Base-by-base conservation (phyloP, 495 filamentous ascomycete species). In the Talaromyces ruber region DNA sequence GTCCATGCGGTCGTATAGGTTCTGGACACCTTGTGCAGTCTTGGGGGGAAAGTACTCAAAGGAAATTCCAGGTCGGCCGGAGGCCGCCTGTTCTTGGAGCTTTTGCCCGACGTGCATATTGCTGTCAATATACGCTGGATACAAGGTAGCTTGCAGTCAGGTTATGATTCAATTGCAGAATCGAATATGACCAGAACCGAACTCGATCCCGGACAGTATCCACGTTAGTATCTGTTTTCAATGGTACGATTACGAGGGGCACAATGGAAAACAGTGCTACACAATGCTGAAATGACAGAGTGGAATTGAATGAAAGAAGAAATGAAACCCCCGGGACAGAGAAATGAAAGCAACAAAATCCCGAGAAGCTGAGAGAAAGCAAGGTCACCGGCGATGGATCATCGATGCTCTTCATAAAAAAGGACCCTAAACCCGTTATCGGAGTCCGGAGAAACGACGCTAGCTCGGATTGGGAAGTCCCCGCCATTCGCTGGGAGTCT, bases 41-140 rank as follows among this genome's bases (percentile, higher is more conserved):
- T 99, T 99, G n/a, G 95, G 95, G 52, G 95, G 93, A 76, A 98
- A 99, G 81, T 96, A 99, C 77, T 99, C 95, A 74, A 99, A 99
- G 29, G 95, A 98, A 82, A 97, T 96, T 60, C 89, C 91, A 54
- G 92, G 87, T 65, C 85, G 83, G 70, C 84, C 84, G 63, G 87
- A 82, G 63, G 80, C 79, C 68, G 91, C 82, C 77, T 91, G 88
- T 68, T 93, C 90, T 64, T 88, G 83, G 65, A 99, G 81, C 82
- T 97, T 97, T 64, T 95, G 88, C 60, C 84, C 88, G 81, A 99
- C 93, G 80, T 98, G 95, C 86, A 89, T 89, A 14, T 22, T 56
- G 28, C 7, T 29, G 18, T 29, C 3, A 57, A 22, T 57, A 6
- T 53, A 1, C 22, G 8, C 7, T 34, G 28, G 28, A 6, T 57